Evolutionary conservation across 768 basidiomycete species (phyloP), one percentile per base, ranked within the genome.

Genomic region (Wakefieldia striispora): DNA sequence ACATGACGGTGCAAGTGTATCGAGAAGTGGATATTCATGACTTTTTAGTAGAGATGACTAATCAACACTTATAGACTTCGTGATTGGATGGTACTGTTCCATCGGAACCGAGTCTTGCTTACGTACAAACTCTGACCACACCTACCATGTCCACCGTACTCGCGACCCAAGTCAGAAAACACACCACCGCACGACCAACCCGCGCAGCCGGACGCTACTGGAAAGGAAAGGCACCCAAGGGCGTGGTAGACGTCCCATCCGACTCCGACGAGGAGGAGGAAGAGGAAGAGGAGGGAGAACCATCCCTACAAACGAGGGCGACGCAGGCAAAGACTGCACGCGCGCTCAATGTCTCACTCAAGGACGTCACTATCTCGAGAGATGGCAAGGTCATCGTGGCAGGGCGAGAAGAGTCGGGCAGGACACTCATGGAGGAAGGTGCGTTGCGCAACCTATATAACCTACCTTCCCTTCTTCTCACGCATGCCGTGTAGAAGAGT

Each of bases 191-290:
- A 19, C 82, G 89, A n/a, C 77, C 83, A 7, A 78, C 90, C n/a
- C 74, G 77, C 44, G 90, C 93, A 5, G 91, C 82, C 3, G 86
- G 81, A 6, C 86, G 93, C 3, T 95, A 95, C 68, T 90, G 91
- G 84, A 88, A 88, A 58, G 93, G 93, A 47, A 91, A 91, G 58
- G 89, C 83, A 0, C 91, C 91, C 1, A 91, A 90, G 66, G 88
- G 88, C 40, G 76, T 71, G 29, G 72, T 71, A 2, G 81, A 81
- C 21, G 68, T 71, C 35, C 72, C 79, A 19, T 85, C 86, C 6
- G 86, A 88, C 56, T 84, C 83, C 4, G 85, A 85, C 38, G 77
- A 79, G 44, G 83, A 79, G 41, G 79, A 82, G 2, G 29, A 20
- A 24, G 77, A 78, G 6, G 73, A 71, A 3, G 77, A 78, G 3